Evolutionary conservation across 2,329 filamentous ascomycete genomes (phyloP).

Genomic region (Nigrospora osmanthi): DNA sequence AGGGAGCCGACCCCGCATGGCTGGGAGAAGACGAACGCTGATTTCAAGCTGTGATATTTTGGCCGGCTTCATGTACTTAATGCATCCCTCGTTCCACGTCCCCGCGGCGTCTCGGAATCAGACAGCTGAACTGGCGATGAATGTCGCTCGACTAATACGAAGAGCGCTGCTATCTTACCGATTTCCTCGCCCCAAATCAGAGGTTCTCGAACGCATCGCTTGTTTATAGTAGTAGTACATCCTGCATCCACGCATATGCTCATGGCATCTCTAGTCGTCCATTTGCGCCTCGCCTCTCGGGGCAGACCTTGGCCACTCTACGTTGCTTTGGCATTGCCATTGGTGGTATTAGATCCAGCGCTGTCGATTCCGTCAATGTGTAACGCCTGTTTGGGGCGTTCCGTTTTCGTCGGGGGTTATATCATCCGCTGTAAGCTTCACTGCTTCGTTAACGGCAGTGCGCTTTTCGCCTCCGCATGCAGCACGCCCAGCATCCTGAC

Average conservation of each 20-base stretch:
- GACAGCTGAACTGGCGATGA: no score
- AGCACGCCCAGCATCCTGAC: neutral
- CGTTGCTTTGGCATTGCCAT: neutral
- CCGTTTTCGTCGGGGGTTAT: no score
- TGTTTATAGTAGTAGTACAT: neutral
- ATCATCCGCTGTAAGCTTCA: no score
- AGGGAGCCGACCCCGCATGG: slow-evolving; percentile 48
- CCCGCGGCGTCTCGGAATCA: no score
- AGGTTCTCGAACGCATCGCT: neutral
- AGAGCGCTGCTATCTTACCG: no score
- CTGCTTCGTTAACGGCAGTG: no score
- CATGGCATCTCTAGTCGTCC: neutral
- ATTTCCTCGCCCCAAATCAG: neutral
- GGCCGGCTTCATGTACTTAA: no score
- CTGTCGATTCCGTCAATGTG: no score
- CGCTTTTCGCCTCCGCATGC: neutral
- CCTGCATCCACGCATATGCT: neutral
- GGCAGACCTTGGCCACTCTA: neutral
- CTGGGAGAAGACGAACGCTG: slow-evolving; percentile 63
- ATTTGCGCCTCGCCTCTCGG: neutral
- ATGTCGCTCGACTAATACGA: neutral
- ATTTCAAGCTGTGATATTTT: slow-evolving; percentile 63
- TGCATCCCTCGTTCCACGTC: no score
- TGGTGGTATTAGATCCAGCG: neutral
- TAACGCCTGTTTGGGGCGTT: no score